phyloP scores from a whole-genome alignment of 2,329 filamentous ascomycete species.

The Huntiella decipiens region DNA sequence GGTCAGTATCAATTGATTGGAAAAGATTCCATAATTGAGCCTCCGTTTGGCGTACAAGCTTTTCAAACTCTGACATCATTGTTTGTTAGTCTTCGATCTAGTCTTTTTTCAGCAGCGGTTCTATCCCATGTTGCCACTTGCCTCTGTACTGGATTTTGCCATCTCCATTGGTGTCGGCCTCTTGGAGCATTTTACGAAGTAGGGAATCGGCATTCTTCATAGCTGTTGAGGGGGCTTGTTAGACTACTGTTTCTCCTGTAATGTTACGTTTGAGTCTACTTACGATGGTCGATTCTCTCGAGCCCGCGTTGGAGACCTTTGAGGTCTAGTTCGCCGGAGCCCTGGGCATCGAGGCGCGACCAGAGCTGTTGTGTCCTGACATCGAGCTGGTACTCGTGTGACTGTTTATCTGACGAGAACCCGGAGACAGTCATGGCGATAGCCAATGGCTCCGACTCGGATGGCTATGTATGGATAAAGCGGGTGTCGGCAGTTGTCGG shows the following conservation, averaged over 20 bases:
- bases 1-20: conserved; percentile 65
- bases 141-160: conserved; percentile 82
- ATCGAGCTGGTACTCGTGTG: conserved; percentile 39
- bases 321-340: conserved; percentile 64
- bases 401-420: conserved; percentile 1
- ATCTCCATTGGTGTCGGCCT: conserved; percentile 73
- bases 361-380: conserved; percentile 69
- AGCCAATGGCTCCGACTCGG: conserved; percentile 1
- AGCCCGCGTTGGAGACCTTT: conserved; percentile 70
- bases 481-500: neutral
- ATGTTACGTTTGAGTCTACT: conserved; percentile 14
- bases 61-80: conserved; percentile 55
- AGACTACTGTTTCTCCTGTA: neutral
- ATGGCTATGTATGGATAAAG: neutral
- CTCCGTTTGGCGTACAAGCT: conserved; percentile 76
- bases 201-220: conserved; percentile 84
- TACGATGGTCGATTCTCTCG: conserved; percentile 80
- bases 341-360: conserved; percentile 58
- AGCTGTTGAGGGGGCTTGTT: conserved; percentile 20
- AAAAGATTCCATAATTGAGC: conserved; percentile 67
- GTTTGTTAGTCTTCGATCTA: conserved; percentile 5
- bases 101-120: neutral
- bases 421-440: conserved; percentile 8
- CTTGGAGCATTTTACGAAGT: conserved; percentile 58
- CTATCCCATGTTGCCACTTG: conserved; percentile 24